These are phyloP conservation scores for Candida dendrica DNA, from an alignment of 805 yeast species.

Conservation along the genomic window DNA sequence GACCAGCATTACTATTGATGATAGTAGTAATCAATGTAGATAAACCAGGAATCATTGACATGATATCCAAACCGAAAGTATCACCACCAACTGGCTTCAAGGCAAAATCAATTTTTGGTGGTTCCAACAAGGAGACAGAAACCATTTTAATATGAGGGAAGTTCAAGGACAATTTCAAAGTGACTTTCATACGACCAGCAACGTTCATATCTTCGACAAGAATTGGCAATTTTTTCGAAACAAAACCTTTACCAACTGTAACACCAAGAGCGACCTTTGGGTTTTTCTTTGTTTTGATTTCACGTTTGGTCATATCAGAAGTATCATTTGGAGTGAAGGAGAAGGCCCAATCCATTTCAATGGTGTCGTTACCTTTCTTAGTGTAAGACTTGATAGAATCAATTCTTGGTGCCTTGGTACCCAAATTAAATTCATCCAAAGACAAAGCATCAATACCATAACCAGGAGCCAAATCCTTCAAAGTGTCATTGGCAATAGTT, in stretches of 20 bases:
- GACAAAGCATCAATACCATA: constrained; percentile 71
- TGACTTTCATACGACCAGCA: constrained; percentile 61
- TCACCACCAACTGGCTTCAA: constrained; percentile 87
- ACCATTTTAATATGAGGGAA: constrained; percentile 78
- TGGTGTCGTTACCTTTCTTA: constrained; percentile 54
- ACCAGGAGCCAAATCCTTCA: constrained; percentile 74
- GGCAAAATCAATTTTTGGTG: constrained; percentile 72
- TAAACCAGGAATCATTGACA: constrained; percentile 79
- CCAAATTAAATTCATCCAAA: constrained; percentile 72
- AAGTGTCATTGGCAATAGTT: constrained; percentile 56
- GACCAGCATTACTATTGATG: constrained; percentile 65
- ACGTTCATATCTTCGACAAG: constrained; percentile 76
- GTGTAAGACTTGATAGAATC: constrained; percentile 69
- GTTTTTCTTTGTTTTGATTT: constrained; percentile 60
- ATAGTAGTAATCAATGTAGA: constrained; percentile 62
- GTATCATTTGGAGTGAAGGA: constrained; percentile 78
- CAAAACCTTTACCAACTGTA: constrained; percentile 73
- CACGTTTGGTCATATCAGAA: constrained; percentile 75
- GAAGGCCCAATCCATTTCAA: constrained; percentile 82
- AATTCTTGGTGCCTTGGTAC: constrained; percentile 73
- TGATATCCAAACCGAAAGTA: constrained; percentile 76
- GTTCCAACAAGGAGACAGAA: constrained; percentile 65
- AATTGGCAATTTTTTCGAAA: constrained; percentile 70
- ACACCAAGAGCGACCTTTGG: constrained; percentile 81
- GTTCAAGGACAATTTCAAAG: constrained; percentile 49